Conservation (phyloP, 2,329 filamentous ascomycete genomes). For the Calycina herbarum region DNA sequence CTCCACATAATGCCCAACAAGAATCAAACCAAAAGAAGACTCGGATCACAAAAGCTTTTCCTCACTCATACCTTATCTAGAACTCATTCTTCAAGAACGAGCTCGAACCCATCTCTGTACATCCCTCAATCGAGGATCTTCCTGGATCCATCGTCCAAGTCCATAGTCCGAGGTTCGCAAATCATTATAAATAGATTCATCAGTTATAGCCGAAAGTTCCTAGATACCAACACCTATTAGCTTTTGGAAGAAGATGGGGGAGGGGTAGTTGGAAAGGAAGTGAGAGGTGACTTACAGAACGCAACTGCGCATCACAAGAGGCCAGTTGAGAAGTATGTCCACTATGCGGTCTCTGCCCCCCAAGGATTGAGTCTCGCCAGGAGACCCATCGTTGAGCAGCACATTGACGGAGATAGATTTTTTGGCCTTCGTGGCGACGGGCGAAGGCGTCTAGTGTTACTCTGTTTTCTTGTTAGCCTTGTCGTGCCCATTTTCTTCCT, state of each 20-base stretch:
- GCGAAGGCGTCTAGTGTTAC: slow-evolving; percentile 61
- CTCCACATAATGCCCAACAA: slow-evolving; percentile 16
- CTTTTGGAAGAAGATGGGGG: neutral
- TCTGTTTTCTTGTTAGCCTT: slow-evolving; percentile 39
- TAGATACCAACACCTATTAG: slow-evolving; percentile 29
- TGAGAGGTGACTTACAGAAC: slow-evolving; percentile 46
- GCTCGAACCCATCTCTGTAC: slow-evolving; percentile 60
- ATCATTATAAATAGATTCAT: slow-evolving; percentile 58
- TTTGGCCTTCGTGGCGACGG: slow-evolving; percentile 62
- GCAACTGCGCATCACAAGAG: slow-evolving; percentile 57
- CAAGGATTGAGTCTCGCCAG: slow-evolving; percentile 53
- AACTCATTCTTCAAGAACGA: slow-evolving; percentile 26
- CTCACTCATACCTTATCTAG: neutral
- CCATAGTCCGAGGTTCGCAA: slow-evolving; percentile 53
- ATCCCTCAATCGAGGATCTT: slow-evolving; percentile 58
- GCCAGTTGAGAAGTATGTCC: slow-evolving; percentile 50
- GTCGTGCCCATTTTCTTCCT: too few species aligned
- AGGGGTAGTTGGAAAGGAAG: neutral
- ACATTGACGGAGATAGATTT: slow-evolving; percentile 62
- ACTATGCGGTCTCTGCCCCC: slow-evolving; percentile 50
- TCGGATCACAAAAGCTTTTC: neutral
- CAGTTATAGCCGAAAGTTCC: slow-evolving; percentile 59
- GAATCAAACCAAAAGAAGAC: neutral
- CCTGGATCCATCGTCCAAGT: slow-evolving; percentile 61
- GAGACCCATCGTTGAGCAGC: slow-evolving; percentile 61